Base-by-base conservation (phyloP, 2,329 filamentous ascomycete species). In the Rachicladosporium sp. region DNA sequence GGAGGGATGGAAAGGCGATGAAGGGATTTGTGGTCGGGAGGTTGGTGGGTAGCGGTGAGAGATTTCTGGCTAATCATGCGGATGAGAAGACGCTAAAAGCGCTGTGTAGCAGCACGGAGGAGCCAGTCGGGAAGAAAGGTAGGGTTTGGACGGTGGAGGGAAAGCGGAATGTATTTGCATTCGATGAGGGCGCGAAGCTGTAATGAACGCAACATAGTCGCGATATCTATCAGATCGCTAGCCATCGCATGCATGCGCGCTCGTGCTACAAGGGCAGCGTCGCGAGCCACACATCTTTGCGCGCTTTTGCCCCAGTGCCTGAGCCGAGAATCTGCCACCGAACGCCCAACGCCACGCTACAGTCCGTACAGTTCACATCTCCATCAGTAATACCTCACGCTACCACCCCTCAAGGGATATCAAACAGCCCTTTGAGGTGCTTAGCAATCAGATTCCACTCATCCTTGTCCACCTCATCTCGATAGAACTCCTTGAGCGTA, bases 371-470 rank as follows among this genome's bases (percentile, higher is more conserved):
- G 3, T 7, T 27, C 23, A 8, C 23, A 27, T 8, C 2, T 7
- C 23, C 23, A 27, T 27, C 23, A 19, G 15, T 5, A 19, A 19
- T 19, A 19, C 15, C 15, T 19, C 15, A 5, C 15, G 15, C 15
- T 3, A 19, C 15, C 15, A 19, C 23, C 23, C 9, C 31, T 33
- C 31, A 33, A 12, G 31, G 13, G 13, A 62, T 82, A 64, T 96
- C 91, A 59, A 96, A 95, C 50, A 93, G 59, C 31, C 84, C 79
- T 76, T 98, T 98, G 58, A 98, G 69, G 30, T 56, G 52, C 73
- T 94, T 93, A 65, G 89, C 84, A 57, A 98, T 86, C 48, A 98
- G 70, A 56, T 76, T 71, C 91, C 91, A 98, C 67, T 98, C 91
- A 8, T 96, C 91, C 65, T 83, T 89, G 35, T 73, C 74, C 32